Evolutionary conservation across 768 basidiomycete species (phyloP).

Genomic region (Tylopilus sp.): DNA sequence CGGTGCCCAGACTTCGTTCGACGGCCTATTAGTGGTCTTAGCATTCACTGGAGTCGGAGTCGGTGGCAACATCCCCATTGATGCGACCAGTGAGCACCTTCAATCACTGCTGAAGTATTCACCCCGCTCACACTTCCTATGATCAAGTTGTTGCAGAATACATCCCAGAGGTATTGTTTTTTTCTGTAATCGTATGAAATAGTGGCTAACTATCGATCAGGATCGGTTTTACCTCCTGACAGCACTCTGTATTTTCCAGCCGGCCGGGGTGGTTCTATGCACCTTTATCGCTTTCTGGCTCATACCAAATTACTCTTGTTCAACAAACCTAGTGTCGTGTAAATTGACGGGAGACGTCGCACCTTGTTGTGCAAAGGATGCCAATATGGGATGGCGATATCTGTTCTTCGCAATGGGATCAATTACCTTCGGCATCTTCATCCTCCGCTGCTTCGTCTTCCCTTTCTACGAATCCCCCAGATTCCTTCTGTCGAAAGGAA

Average conservation of each 20-base stretch:
- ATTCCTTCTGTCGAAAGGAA: conserved; percentile 14
- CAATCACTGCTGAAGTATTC: neutral
- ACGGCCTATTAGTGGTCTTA: conserved; percentile 4
- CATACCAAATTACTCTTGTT: conserved; percentile 15
- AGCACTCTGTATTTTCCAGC: conserved; percentile 9
- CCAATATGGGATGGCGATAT: conserved; percentile 23
- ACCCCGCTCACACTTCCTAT: neutral
- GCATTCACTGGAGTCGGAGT: conserved; percentile 12
- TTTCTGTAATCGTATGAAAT: neutral
- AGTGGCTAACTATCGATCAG: conserved; percentile 1
- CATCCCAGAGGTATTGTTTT: conserved; percentile 8
- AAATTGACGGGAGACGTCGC: conserved; percentile 4
- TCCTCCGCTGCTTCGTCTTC: conserved; percentile 16
- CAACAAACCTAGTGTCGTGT: conserved; percentile 10
- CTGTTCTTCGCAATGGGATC: conserved; percentile 4
- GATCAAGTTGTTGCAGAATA: conserved; percentile 12
- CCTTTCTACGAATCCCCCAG: conserved; percentile 15
- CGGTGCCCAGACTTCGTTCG: conserved; percentile 12
- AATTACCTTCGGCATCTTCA: conserved; percentile 13
- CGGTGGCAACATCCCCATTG: conserved; percentile 15
- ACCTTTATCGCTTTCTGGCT: conserved; percentile 8
- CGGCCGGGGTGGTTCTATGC: neutral
- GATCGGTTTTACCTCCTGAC: conserved; percentile 14
- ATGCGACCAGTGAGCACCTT: conserved; percentile 10
- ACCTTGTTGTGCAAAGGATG: conserved; percentile 16